phyloP scores from a whole-genome alignment of 164 flowering plant species.

The Magnolia kwangsiensis region DNA sequence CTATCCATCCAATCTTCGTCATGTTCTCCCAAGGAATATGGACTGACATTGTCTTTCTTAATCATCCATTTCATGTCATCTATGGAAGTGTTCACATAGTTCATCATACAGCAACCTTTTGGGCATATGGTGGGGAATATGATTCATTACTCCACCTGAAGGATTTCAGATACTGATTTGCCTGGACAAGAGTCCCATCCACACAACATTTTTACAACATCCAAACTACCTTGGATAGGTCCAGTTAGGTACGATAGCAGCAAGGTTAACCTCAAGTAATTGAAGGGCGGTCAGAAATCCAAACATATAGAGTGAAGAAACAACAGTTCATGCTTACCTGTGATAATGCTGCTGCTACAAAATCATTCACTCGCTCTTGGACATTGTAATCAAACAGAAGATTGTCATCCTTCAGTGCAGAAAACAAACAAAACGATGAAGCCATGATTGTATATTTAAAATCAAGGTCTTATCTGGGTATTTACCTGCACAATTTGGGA shows the following conservation, averaged over 20 bases:
- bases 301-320: not conserved
- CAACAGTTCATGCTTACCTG: constrained; percentile 42
- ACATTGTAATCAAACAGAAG: constrained; percentile 85
- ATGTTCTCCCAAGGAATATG: no score
- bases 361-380: constrained; percentile 79
- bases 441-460: not conserved
- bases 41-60: no score
- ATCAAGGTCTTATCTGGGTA: not conserved
- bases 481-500: constrained; percentile 54
- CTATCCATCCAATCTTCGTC: not conserved
- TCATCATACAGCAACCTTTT: no score
- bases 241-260: not conserved
- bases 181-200: not conserved
- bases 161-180: not conserved
- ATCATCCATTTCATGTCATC: no score
- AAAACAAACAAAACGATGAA: not conserved
- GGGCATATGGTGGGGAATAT: not conserved
- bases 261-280: not conserved
- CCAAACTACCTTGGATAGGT: no score
- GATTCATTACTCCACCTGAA: not conserved
- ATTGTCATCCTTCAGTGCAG: constrained; percentile 34
- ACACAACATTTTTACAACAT: not conserved
- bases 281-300: not conserved
- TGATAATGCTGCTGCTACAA: constrained; percentile 79
- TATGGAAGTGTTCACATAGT: no score